Evolutionary conservation across 2,329 filamentous ascomycete species (phyloP).

Genomic region (Paecilomyces variotii): DNA sequence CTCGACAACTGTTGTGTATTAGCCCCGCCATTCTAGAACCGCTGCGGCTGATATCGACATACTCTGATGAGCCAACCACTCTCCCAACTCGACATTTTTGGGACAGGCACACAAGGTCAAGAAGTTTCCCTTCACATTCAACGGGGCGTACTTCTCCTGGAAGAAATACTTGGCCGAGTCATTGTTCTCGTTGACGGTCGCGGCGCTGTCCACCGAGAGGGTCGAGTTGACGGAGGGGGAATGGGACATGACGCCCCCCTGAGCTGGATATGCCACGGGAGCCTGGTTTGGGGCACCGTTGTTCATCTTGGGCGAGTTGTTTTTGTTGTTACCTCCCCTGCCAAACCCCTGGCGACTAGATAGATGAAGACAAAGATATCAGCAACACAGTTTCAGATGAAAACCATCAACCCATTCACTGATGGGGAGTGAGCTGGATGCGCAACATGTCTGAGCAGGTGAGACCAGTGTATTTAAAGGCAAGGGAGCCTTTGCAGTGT

Average conservation of each 20-base stretch:
- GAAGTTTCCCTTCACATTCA: constrained; percentile 96
- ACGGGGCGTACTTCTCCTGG: constrained; percentile 54
- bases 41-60: constrained; percentile 19
- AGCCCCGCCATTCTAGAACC: background rate
- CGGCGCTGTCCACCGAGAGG: constrained; percentile 27
- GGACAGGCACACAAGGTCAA: constrained; percentile 90
- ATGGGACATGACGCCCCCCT: constrained; percentile 24
- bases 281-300: constrained; percentile 24
- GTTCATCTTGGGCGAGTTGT: constrained; percentile 32
- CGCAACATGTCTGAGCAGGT: background rate
- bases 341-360: constrained; percentile 43
- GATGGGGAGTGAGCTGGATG: background rate
- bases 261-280: constrained; percentile 20
- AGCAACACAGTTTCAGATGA: background rate
- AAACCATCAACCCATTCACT: background rate
- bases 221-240: constrained; percentile 33
- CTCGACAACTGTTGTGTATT: constrained; percentile 63
- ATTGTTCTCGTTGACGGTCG: constrained; percentile 26
- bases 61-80: constrained; percentile 97
- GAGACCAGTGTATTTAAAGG: background rate
- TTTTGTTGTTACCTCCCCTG: constrained; percentile 37
- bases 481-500: constrained; percentile 1
- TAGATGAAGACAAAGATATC: constrained; percentile 18
- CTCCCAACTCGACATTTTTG: constrained; percentile 85
- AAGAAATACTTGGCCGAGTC: constrained; percentile 44